Base-by-base conservation (phyloP, 495 filamentous ascomycete genomes). In the Rhizodiscina lignyota region DNA sequence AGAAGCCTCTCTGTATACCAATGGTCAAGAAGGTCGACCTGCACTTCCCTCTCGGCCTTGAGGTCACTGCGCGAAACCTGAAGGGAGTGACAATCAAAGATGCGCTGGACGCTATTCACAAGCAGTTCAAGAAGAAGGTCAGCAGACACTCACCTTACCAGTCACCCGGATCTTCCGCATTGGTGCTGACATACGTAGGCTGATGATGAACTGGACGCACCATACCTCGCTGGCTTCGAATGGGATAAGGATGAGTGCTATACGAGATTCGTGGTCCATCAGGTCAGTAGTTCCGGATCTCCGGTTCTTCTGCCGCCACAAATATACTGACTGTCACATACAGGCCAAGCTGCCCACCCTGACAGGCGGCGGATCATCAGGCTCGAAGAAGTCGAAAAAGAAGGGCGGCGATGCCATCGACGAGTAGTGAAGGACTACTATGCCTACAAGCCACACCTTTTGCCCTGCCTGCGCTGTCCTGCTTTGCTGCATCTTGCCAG, bases 31-130 rank as follows among this genome's bases (percentile, higher is more conserved):
- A 85, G 62, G 81, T 94, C 59, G 83, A 92, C 62, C 66, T 94
- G 8, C 72, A 83, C 54, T 91, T 87, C 67, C 76, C 79, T 4
- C 64, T 86, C 24, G 85, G 85, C n/a, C 62, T 84, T 5, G 76
- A 84, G 43, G 81, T 94, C 48, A 82, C 81, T 26, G 85, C 84
- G 43, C 69, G 85, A 43, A 94, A 94, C 55, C 56, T 80, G 40
- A 86, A 87, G 55, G 85, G 85, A 23, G 83, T 94, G 43, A 94
- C 85, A 26, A 82, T 94, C 64, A 92, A 91, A 63, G 85, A 94
- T 58, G 85, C 83, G 37, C 53, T 92, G 51, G 83, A 92, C 55
- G 85, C 80, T 45, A 93, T 94, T 63, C 64, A 89, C 68, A 92
- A 92, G 64, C 71, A 79, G 44, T 89, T 76, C 67, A 87, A 86